These are phyloP conservation scores for Corylus heterophylla DNA, from an alignment of 306 rosid species.

Conservation along the genomic window DNA sequence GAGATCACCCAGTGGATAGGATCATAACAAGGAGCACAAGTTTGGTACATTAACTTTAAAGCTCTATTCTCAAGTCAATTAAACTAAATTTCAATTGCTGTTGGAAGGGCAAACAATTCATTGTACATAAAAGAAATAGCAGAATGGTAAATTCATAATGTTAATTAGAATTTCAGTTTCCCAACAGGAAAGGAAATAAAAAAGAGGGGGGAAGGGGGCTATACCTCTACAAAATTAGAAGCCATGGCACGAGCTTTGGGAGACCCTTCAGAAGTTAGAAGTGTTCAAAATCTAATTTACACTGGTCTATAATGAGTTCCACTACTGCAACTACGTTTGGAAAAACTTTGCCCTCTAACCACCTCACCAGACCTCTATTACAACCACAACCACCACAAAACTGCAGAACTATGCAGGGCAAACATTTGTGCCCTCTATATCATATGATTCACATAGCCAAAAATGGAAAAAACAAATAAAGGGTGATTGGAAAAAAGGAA, in stretches of 20 bases:
- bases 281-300: slow-evolving; percentile 41
- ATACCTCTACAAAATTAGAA: neutral
- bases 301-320: slow-evolving; percentile 26
- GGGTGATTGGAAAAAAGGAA: neutral
- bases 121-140: neutral
- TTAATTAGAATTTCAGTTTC: neutral
- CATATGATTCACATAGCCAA: slow-evolving; percentile 35
- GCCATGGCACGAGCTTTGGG: neutral
- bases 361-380: slow-evolving; percentile 28
- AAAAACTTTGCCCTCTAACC: slow-evolving; percentile 40
- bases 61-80: neutral
- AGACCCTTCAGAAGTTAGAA: slow-evolving; percentile 1
- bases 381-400: slow-evolving; percentile 37
- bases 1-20: neutral
- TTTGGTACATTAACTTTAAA: neutral
- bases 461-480: slow-evolving; percentile 10
- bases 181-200: neutral
- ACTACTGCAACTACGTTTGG: slow-evolving; percentile 27
- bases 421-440: slow-evolving; percentile 41
- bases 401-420: slow-evolving; percentile 38
- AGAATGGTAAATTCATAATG: neutral
- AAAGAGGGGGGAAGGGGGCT: no score
- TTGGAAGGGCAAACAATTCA: neutral
- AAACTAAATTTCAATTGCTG: neutral
- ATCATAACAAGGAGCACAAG: neutral